Conservation (phyloP, 2,329 filamentous ascomycete species). For the Penicillium sp. region DNA sequence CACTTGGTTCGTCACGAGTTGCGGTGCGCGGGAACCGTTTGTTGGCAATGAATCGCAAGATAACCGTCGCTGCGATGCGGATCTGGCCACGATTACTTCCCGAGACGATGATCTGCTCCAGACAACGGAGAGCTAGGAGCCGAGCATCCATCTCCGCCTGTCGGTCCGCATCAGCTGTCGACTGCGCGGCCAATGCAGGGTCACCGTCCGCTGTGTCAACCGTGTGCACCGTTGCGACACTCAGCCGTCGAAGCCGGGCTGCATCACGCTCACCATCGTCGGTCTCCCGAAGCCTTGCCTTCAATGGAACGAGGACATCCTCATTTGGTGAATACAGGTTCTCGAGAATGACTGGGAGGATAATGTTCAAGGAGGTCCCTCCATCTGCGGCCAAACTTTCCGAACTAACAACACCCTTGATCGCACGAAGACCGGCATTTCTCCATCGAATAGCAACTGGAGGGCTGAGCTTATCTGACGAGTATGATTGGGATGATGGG, state of each 20-base stretch:
- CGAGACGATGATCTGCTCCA: slow-evolving; percentile 83
- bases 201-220: slow-evolving; percentile 72
- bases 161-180: slow-evolving; percentile 85
- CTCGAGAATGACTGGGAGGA: slow-evolving; percentile 84
- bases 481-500: slow-evolving; percentile 55
- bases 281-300: slow-evolving; percentile 69
- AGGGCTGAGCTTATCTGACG: slow-evolving; percentile 65
- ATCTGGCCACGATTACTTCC: slow-evolving; percentile 80
- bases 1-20: slow-evolving; percentile 50
- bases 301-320: slow-evolving; percentile 70
- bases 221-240: slow-evolving; percentile 78
- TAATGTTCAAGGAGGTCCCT: slow-evolving; percentile 75
- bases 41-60: slow-evolving; percentile 73
- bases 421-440: slow-evolving; percentile 74
- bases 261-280: slow-evolving; percentile 73
- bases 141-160: slow-evolving; percentile 88
- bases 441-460: slow-evolving; percentile 81
- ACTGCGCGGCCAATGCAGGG: slow-evolving; percentile 70
- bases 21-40: slow-evolving; percentile 62
- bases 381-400: slow-evolving; percentile 78
- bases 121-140: slow-evolving; percentile 79
- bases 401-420: slow-evolving; percentile 79
- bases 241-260: slow-evolving; percentile 71
- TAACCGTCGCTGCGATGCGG: slow-evolving; percentile 73
- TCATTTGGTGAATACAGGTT: slow-evolving; percentile 74